A percentile compares a stretch with the other conserved stretches of the same genome.
Evolutionary conservation across 2,329 filamentous ascomycete genomes (phyloP).

Genomic region (Talaromyces sp.): DNA sequence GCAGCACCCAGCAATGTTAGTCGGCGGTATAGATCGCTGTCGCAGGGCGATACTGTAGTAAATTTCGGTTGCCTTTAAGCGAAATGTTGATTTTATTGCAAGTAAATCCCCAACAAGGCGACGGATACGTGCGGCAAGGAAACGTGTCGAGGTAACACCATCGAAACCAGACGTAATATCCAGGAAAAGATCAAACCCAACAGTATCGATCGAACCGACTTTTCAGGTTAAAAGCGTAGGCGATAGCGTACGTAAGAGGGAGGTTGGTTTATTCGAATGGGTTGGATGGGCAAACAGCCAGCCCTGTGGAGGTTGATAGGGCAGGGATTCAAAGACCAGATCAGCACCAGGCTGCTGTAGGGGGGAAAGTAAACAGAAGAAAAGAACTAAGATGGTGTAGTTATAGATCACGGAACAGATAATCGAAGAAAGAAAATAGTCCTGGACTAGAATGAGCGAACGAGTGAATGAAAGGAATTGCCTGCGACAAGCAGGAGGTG

Average conservation of each 20-base stretch:
- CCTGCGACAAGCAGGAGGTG: background rate
- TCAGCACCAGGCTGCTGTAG: conserved; percentile 15
- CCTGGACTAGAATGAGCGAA: conserved; percentile 5
- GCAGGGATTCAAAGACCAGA: conserved; percentile 9
- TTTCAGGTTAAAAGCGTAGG: background rate
- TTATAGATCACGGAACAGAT: background rate
- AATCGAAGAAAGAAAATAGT: background rate
- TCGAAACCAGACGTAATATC: background rate
- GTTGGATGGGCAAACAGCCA: background rate
- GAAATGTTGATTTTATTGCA: conserved; percentile 17
- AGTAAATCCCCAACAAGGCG: conserved; percentile 17
- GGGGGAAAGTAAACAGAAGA: conserved; percentile 16
- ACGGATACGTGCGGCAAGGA: conserved; percentile 5
- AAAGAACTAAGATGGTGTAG: background rate
- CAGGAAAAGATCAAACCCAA: background rate
- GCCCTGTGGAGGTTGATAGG: conserved; percentile 10
- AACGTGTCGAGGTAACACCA: background rate
- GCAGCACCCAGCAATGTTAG: background rate
- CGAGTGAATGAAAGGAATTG: conserved; percentile 16
- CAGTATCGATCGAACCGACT: background rate
- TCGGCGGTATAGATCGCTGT: background rate
- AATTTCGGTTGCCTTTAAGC: background rate
- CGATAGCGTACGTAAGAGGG: background rate
- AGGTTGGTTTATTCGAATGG: conserved; percentile 5
- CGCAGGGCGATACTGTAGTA: background rate